Evolutionary conservation across 2,329 filamentous ascomycete genomes (phyloP).

Genomic region (Sclerotinia trifoliorum): DNA sequence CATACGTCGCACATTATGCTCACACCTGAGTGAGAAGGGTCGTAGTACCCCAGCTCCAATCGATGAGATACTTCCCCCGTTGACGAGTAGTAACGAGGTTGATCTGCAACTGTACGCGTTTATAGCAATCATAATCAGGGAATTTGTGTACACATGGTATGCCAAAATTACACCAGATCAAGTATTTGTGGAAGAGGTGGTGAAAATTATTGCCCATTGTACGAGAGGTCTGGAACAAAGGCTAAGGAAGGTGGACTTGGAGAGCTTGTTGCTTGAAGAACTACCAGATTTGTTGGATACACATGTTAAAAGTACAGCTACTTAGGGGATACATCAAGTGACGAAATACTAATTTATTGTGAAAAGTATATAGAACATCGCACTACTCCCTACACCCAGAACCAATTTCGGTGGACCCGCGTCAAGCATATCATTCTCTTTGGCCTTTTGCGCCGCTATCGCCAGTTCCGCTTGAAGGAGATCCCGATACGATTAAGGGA

Average conservation of each 20-base stretch:
- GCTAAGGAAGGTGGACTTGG: conserved; percentile 76
- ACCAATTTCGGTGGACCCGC: conserved; percentile 60
- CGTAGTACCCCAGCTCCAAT: conserved; percentile 57
- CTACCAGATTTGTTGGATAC: conserved; percentile 76
- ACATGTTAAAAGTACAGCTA: conserved; percentile 68
- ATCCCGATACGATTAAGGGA: conserved; percentile 49
- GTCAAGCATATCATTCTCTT: conserved; percentile 77
- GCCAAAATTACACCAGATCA: conserved; percentile 87
- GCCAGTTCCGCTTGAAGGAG: conserved; percentile 62
- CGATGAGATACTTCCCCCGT: conserved; percentile 79
- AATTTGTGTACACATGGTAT: conserved; percentile 94
- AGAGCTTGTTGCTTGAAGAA: conserved; percentile 82
- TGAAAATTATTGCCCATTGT: conserved; percentile 90
- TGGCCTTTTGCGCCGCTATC: conserved; percentile 78
- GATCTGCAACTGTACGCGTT: conserved; percentile 92
- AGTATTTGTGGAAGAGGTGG: conserved; percentile 79
- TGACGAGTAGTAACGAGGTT: conserved; percentile 92
- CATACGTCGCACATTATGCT: conserved; percentile 80
- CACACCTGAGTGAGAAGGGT: conserved; percentile 62
- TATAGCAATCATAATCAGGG: conserved; percentile 82
- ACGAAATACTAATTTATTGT: conserved; percentile 23
- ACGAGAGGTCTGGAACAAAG: conserved; percentile 85
- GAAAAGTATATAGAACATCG: conserved; percentile 69
- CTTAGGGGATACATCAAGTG: not conserved
- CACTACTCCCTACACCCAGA: conserved; percentile 56